These are phyloP conservation scores for Ceratobasidium sp. DNA, from an alignment of 1,284 basidiomycete species.

Conservation along the genomic window DNA sequence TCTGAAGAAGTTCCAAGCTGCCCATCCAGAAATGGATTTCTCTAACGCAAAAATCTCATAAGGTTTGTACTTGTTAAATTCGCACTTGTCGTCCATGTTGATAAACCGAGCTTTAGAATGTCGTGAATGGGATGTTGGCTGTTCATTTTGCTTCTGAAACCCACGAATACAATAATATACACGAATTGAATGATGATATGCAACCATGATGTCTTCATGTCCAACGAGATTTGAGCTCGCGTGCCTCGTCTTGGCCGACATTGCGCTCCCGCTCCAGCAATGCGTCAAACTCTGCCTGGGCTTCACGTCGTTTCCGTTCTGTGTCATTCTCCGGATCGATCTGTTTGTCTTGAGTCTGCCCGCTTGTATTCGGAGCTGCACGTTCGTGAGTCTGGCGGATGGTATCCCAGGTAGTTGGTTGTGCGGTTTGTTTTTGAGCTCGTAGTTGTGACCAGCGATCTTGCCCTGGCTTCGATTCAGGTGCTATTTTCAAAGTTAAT, in stretches of 20 bases:
- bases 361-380: not conserved
- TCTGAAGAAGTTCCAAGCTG: slow-evolving; percentile 88
- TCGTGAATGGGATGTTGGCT: too few relatives aligned
- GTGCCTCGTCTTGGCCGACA: slow-evolving; percentile 76
- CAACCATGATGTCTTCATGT: not conserved
- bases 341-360: slow-evolving; percentile 51
- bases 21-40: slow-evolving; percentile 95
- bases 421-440: slow-evolving; percentile 58
- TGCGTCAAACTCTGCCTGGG: slow-evolving; percentile 84
- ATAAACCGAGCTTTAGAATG: too few relatives aligned
- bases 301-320: slow-evolving; percentile 68
- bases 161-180: not conserved
- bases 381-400: slow-evolving; percentile 71
- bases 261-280: slow-evolving; percentile 91
- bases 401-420: slow-evolving; percentile 73
- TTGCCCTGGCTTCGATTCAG: slow-evolving; percentile 45
- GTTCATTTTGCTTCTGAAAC: not conserved
- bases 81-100: not conserved
- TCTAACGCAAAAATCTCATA: slow-evolving; percentile 89
- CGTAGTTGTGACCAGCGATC: slow-evolving; percentile 73
- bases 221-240: slow-evolving; percentile 42
- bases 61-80: slow-evolving; percentile 3
- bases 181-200: slow-evolving; percentile 8
- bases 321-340: slow-evolving; percentile 43
- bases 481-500: slow-evolving; percentile 15